Percentiles rank a stretch among this genome's conserved stretches.
Evolutionary conservation across 2,329 filamentous ascomycete species (phyloP).

Genomic region (Aspergillus amoenus): DNA sequence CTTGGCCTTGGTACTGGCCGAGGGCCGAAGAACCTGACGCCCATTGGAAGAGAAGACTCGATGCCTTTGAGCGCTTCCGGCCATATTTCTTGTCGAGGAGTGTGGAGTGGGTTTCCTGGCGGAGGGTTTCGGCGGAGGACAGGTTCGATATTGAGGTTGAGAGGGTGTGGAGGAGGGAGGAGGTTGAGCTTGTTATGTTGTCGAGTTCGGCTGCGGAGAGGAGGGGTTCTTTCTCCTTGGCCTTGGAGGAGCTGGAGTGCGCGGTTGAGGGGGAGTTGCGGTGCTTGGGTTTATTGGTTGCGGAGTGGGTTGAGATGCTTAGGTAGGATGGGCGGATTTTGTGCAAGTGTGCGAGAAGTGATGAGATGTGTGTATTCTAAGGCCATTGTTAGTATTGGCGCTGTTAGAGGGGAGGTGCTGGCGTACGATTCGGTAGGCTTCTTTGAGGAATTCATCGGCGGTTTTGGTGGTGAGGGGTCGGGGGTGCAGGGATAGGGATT

Average conservation of each 20-base stretch:
- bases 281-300: conserved; percentile 38
- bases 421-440: conserved; percentile 84
- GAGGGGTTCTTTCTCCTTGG: conserved; percentile 53
- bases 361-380: conserved; percentile 81
- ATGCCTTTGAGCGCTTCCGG: conserved; percentile 45
- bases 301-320: conserved; percentile 60
- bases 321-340: conserved; percentile 89
- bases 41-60: conserved; percentile 60
- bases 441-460: conserved; percentile 85
- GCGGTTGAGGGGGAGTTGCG: conserved; percentile 17
- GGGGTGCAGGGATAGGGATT: conserved; percentile 12
- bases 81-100: conserved; percentile 72
- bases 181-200: conserved; percentile 82
- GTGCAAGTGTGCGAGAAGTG: conserved; percentile 75
- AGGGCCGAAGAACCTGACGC: conserved; percentile 49
- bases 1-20: conserved; percentile 44
- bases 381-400: neutral
- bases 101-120: conserved; percentile 71
- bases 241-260: conserved; percentile 15
- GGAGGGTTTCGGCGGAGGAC: conserved; percentile 76
- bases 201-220: conserved; percentile 82
- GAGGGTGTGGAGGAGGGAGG: conserved; percentile 79
- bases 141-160: conserved; percentile 78
- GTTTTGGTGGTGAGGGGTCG: conserved; percentile 26
- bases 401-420: conserved; percentile 10